Conservation (phyloP, 305 asterid genomes). For the Andrographis paniculata region DNA sequence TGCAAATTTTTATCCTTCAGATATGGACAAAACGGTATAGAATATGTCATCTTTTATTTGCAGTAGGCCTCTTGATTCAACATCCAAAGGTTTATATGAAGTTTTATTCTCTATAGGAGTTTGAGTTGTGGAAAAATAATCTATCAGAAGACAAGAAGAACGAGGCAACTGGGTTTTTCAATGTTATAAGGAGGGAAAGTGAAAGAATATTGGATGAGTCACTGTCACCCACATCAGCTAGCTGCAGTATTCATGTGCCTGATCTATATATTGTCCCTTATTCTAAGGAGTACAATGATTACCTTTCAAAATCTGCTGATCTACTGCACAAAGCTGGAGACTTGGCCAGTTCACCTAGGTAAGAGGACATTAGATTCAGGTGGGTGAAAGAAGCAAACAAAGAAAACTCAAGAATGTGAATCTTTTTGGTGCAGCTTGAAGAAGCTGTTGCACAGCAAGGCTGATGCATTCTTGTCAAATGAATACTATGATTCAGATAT, state of each 20-base stretch:
- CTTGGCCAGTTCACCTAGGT: conserved; percentile 64
- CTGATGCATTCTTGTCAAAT: conserved; percentile 83
- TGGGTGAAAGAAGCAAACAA: background rate
- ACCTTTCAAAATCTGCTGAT: conserved; percentile 64
- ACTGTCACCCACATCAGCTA: conserved; percentile 19
- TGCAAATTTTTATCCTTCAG: conserved; percentile 93
- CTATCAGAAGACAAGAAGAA: conserved; percentile 65
- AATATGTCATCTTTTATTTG: conserved; percentile 14
- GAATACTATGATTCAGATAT: conserved; percentile 93
- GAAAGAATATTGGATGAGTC: conserved; percentile 47
- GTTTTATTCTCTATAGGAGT: conserved; percentile 45
- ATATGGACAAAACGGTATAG: conserved; percentile 87
- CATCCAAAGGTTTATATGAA: too few species aligned
- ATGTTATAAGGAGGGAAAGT: conserved; percentile 73
- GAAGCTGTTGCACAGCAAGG: conserved; percentile 83
- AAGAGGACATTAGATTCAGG: conserved; percentile 15
- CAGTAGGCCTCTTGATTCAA: background rate
- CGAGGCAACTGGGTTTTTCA: conserved; percentile 83
- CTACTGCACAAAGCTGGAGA: conserved; percentile 82
- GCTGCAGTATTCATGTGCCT: conserved; percentile 28
- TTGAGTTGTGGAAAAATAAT: conserved; percentile 72
- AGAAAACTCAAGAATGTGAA: conserved; percentile 5
- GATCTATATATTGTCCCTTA: conserved; percentile 76
- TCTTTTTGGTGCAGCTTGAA: conserved; percentile 62
- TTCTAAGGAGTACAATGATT: conserved; percentile 59